Evolutionary conservation across 345 rosid genomes (phyloP).

Genomic region (Citrus medica): DNA sequence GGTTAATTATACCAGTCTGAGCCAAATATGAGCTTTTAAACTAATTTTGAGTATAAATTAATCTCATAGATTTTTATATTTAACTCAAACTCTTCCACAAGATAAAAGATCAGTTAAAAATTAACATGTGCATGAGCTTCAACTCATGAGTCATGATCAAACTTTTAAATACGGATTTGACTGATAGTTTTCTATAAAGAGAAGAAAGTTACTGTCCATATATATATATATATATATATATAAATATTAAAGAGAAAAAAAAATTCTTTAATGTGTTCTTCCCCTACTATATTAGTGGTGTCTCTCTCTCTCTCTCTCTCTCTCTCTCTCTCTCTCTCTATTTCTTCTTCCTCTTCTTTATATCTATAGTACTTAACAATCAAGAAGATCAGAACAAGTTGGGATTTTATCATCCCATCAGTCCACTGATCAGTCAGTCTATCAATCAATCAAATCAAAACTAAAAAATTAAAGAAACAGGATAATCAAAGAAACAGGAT

Average conservation of each 20-base stretch:
- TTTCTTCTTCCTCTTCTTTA: slow-evolving; percentile 11
- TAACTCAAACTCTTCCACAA: too few species aligned
- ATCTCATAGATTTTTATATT: too few species aligned
- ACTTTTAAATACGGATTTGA: too few species aligned
- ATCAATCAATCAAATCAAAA: slow-evolving; percentile 77
- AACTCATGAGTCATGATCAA: too few species aligned
- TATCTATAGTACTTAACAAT: slow-evolving; percentile 44
- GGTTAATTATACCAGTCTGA: too few species aligned
- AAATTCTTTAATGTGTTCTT: slow-evolving; percentile 13
- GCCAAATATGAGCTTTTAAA: too few species aligned
- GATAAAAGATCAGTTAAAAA: too few species aligned
- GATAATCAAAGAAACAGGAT: slow-evolving; percentile 26
- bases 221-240: neutral
- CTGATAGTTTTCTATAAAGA: too few species aligned
- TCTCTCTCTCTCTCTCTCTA: slow-evolving; percentile 15
- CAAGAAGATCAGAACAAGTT: slow-evolving; percentile 61
- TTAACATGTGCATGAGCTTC: too few species aligned
- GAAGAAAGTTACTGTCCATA: too few species aligned
- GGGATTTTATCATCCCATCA: slow-evolving; percentile 44
- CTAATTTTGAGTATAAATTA: too few species aligned
- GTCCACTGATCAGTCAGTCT: slow-evolving; percentile 64
- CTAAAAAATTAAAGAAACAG: slow-evolving; percentile 13
- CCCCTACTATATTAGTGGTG: slow-evolving; percentile 13
- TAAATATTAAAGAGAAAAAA: neutral
- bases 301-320: neutral